These are phyloP conservation scores for Ogataea paradorogensis DNA, from an alignment of 805 yeast species.

Conservation along the genomic window DNA sequence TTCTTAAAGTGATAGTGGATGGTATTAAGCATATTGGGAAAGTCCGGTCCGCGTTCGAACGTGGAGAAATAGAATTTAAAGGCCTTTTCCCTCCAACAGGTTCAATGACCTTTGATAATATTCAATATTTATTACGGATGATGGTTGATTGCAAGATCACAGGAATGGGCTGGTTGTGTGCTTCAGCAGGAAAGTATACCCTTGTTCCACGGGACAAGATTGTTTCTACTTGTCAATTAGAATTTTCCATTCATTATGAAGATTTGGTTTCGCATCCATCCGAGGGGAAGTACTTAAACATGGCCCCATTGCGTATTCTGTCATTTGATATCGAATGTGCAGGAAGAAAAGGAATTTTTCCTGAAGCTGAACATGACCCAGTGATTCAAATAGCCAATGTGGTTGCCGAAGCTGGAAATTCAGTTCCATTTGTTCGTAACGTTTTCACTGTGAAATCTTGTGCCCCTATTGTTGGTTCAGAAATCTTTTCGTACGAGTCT, in stretches of 20 bases:
- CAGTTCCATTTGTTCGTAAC: conserved; percentile 87
- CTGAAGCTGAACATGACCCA: conserved; percentile 90
- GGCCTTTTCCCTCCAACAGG: conserved; percentile 59
- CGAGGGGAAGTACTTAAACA: conserved; percentile 89
- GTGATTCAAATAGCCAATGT: conserved; percentile 98
- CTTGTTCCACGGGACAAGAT: conserved; percentile 36
- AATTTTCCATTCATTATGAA: conserved; percentile 64
- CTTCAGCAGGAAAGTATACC: conserved; percentile 71
- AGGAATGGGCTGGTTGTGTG: conserved; percentile 96
- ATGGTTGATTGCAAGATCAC: conserved; percentile 92
- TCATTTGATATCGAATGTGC: conserved; percentile 99
- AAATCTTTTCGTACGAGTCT: conserved; percentile 68
- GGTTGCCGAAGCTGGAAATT: conserved; percentile 76
- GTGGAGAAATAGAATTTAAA: conserved; percentile 68
- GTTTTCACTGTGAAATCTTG: conserved; percentile 93
- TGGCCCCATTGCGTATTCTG: conserved; percentile 89
- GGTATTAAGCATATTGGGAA: conserved; percentile 66
- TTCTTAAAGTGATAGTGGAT: conserved; percentile 66
- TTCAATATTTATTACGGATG: conserved; percentile 77
- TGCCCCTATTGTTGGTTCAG: conserved; percentile 90
- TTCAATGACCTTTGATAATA: conserved; percentile 80
- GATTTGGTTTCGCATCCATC: conserved; percentile 77
- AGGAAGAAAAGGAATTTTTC: conserved; percentile 94
- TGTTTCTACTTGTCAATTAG: conserved; percentile 82
- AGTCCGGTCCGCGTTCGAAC: conserved; percentile 77